Base-by-base conservation (phyloP, 805 yeast genomes). In the Barnettozyma salicaria region DNA sequence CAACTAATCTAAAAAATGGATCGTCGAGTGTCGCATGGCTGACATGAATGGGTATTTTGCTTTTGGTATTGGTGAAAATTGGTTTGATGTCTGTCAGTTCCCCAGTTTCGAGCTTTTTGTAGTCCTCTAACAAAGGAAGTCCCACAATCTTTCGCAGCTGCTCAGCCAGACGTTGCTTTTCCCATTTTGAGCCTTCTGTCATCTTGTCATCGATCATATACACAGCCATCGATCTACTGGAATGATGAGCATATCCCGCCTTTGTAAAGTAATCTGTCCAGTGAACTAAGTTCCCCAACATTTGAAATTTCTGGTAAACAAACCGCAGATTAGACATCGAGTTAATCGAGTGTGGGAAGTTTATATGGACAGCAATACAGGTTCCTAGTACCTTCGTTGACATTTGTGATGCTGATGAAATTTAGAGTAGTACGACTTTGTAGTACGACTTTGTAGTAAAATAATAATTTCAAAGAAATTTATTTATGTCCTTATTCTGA, bases 251-350 rank as follows among this genome's bases (percentile, higher is more conserved):
- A 24, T 19, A 45, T 5, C 49, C 49, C 4, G 42, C 40, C 12
- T 38, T 32, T 4, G 42, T 31, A n/a, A 27, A 26, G 22, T 42
- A 40, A 33, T 45, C 49, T 9, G 28, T 39, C 44, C 46, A 45
- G 19, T 38, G 32, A 2, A 43, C 34, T 12, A 45, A 12, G 4
- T 37, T 30, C 6, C 46, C 48, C 7, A 42, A 18, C 10, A 16
- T 14, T 10, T 25, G 11, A 26, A 45, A 40, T 6, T 32, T 32
- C 1, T 43, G 37, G 11, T 42, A 39, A 4, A 45, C 20, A 23
- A 37, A 32, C 9, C 41, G 30, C 2, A 40, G 30, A 10, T 36
- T 33, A 6, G 33, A 6, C 2, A 28, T 7, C 1, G 43, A 33
- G 2, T 19, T 19, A 3, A 42, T 11, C 1, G 47, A 13, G 12